Conservation (phyloP, 495 filamentous ascomycete species). For the Beverwykella pulmonaria region DNA sequence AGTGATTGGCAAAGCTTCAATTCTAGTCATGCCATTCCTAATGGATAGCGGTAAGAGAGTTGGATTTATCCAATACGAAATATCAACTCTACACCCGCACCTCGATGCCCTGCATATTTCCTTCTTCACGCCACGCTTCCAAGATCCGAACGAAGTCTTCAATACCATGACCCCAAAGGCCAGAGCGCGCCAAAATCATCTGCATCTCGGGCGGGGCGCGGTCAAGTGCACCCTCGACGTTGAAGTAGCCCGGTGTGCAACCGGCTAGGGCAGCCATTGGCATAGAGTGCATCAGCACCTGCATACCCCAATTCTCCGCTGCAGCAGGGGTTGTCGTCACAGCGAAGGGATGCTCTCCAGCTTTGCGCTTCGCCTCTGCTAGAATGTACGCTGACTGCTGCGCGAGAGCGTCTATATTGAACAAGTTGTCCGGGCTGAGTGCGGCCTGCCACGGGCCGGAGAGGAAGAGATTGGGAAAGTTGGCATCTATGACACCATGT, state of each 20-base stretch:
- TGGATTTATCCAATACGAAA: no score
- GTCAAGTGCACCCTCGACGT: constrained; percentile 50
- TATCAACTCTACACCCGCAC: background rate
- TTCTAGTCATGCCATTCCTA: no score
- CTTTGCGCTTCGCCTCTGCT: constrained; percentile 46
- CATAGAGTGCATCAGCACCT: constrained; percentile 48
- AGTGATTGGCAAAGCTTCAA: no score
- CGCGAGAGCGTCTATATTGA: constrained; percentile 48
- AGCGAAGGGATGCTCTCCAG: constrained; percentile 40
- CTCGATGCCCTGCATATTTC: constrained; percentile 40
- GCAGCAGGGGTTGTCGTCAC: constrained; percentile 50
- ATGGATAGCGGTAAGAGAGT: no score
- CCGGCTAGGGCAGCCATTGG: constrained; percentile 47
- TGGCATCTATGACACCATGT: constrained; percentile 51
- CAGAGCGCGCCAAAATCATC: constrained; percentile 30
- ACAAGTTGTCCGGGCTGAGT: constrained; percentile 49
- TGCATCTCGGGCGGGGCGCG: constrained; percentile 32
- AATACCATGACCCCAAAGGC: constrained; percentile 39
- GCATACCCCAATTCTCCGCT: constrained; percentile 53
- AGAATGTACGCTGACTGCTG: constrained; percentile 54
- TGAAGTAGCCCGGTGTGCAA: constrained; percentile 64
- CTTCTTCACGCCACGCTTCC: constrained; percentile 38
- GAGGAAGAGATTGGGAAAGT: constrained; percentile 61
- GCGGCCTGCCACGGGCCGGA: constrained; percentile 48
- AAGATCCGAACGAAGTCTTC: constrained; percentile 30